phyloP scores from a whole-genome alignment of 2,329 filamentous ascomycete species.

The Dactylellina sp. region DNA sequence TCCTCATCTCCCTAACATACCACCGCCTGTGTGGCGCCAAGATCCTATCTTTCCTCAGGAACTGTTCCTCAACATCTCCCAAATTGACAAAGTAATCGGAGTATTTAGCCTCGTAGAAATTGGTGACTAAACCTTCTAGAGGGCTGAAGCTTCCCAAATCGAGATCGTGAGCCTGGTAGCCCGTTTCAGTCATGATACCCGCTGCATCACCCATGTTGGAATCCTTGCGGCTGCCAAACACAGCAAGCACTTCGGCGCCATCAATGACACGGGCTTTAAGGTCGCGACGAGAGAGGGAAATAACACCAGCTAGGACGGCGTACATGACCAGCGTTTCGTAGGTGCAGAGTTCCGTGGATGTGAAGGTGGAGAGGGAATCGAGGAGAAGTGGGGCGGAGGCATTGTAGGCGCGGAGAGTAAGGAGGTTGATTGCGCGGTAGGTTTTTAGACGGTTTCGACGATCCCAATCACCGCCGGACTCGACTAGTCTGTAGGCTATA shows the following conservation, averaged over 20 bases:
- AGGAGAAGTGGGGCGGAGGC: conserved; percentile 90
- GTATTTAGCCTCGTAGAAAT: conserved; percentile 93
- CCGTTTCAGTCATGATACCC: conserved; percentile 68
- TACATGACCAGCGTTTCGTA: conserved; percentile 96
- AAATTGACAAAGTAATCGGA: conserved; percentile 91
- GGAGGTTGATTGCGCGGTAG: conserved; percentile 92
- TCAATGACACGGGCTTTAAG: conserved; percentile 99
- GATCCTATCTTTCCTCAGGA: conserved; percentile 93
- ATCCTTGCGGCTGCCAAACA: conserved; percentile 85
- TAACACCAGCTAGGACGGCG: conserved; percentile 91
- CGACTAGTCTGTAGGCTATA: conserved; percentile 74
- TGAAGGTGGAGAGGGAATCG: conserved; percentile 97
- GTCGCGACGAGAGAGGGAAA: conserved; percentile 94
- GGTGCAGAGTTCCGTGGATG: conserved; percentile 96
- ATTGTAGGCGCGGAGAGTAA: conserved; percentile 91
- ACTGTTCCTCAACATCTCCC: conserved; percentile 89
- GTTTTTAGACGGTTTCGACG: conserved; percentile 97
- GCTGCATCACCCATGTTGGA: conserved; percentile 76
- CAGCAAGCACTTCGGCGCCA: conserved; percentile 96
- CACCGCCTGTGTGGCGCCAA: conserved; percentile 94
- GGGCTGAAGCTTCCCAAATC: conserved; percentile 87
- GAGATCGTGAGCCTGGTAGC: conserved; percentile 75
- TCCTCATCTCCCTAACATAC: conserved; percentile 98
- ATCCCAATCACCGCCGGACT: conserved; percentile 97
- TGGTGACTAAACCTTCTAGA: conserved; percentile 86